These are phyloP conservation scores for Teratosphaeria gauchensis DNA, from an alignment of 2,329 filamentous ascomycete species.

Conservation along the genomic window DNA sequence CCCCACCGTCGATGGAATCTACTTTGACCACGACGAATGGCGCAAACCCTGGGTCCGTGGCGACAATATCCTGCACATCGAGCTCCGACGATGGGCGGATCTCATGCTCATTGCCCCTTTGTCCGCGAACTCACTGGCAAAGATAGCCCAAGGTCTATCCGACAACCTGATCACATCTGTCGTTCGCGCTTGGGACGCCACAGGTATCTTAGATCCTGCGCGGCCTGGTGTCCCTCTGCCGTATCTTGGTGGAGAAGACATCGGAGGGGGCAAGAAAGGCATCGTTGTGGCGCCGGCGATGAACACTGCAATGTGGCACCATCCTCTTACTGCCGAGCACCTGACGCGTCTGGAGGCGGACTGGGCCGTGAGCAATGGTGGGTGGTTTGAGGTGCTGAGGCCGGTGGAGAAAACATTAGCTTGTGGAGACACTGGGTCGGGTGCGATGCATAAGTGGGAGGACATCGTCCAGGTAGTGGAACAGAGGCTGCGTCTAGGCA, in stretches of 20 bases:
- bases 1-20: conserved; percentile 69
- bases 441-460: conserved; percentile 75
- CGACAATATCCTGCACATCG: conserved; percentile 79
- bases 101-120: conserved; percentile 71
- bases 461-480: conserved; percentile 61
- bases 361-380: conserved; percentile 50
- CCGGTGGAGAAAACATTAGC: conserved; percentile 71
- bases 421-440: conserved; percentile 73
- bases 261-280: conserved; percentile 42
- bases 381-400: conserved; percentile 59
- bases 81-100: conserved; percentile 73
- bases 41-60: conserved; percentile 65
- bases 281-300: conserved; percentile 74
- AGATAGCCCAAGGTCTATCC: conserved; percentile 66
- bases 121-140: conserved; percentile 77
- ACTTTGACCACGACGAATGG: conserved; percentile 84
- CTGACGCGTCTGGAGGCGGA: conserved; percentile 60
- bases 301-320: conserved; percentile 85
- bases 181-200: conserved; percentile 78
- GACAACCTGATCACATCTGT: conserved; percentile 67
- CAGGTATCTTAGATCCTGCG: conserved; percentile 45
- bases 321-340: conserved; percentile 70
- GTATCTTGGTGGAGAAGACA: neutral
- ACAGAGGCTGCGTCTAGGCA: conserved; percentile 23
- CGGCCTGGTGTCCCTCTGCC: conserved; percentile 14